A percentile compares a stretch with the other conserved stretches of the same genome.
Evolutionary conservation across 2,329 filamentous ascomycete species (phyloP).

Genomic region (Fusarium protoensiforme): DNA sequence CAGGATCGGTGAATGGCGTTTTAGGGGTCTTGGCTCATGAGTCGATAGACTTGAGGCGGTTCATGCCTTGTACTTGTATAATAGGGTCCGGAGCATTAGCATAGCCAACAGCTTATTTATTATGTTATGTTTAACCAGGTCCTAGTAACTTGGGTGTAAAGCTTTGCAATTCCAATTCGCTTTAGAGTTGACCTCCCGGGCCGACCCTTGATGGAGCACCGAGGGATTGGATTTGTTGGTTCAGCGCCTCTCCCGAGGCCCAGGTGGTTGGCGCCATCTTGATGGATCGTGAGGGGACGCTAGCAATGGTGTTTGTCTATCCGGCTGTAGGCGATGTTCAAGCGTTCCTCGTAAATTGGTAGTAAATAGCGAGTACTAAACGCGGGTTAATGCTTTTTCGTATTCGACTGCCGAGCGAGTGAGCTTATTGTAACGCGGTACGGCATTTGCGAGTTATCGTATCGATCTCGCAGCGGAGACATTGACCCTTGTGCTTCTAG

Average conservation of each 20-base stretch:
- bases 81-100: neutral
- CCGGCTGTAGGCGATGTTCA: neutral
- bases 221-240: neutral
- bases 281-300: constrained; percentile 12
- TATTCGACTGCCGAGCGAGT: neutral
- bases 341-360: neutral
- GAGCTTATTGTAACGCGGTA: neutral
- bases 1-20: constrained; percentile 20
- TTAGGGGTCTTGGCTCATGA: neutral
- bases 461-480: neutral
- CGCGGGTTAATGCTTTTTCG: neutral
- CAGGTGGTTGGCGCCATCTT: constrained; percentile 2
- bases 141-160: neutral
- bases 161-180: neutral
- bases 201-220: constrained; percentile 4
- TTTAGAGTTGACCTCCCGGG: neutral
- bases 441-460: neutral
- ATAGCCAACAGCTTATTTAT: neutral
- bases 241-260: neutral
- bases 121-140: neutral
- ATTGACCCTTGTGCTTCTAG: neutral
- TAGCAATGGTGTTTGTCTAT: neutral
- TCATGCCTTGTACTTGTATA: neutral
- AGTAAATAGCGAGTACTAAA: neutral
- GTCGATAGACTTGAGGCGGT: neutral